A percentile compares a stretch with the other conserved stretches of the same genome.
Conservation (phyloP, 768 basidiomycete genomes). For the Tephrocybe sp. region DNA sequence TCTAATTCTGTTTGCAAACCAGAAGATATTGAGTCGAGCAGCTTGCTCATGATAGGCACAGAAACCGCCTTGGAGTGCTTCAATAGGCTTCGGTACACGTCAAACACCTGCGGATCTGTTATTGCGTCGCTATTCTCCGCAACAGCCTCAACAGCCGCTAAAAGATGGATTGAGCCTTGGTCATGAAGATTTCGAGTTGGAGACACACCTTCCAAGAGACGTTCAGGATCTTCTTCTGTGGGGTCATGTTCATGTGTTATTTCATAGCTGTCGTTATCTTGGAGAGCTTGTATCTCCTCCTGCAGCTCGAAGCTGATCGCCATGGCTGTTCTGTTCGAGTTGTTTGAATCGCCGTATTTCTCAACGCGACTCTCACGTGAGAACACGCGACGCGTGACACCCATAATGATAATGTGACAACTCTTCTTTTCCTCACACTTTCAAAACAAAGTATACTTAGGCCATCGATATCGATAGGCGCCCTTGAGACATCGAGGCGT, state of each 20-base stretch:
- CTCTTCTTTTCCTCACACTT: background rate
- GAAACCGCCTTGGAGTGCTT: constrained; percentile 69
- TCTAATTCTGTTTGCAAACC: constrained; percentile 76
- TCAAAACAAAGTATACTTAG: background rate
- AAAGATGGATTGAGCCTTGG: constrained; percentile 8
- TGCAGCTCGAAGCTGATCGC: constrained; percentile 65
- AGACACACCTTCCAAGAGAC: constrained; percentile 57
- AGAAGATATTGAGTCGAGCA: constrained; percentile 85
- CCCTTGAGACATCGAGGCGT: background rate
- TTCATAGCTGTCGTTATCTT: constrained; percentile 60
- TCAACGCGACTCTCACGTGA: constrained; percentile 17
- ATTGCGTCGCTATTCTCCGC: constrained; percentile 78
- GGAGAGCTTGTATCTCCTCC: constrained; percentile 70
- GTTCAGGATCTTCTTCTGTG: constrained; percentile 49
- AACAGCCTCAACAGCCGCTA: constrained; percentile 81
- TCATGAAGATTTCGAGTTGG: background rate
- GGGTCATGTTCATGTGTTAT: constrained; percentile 72
- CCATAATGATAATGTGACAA: background rate
- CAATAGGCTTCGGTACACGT: constrained; percentile 79
- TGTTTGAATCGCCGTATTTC: background rate
- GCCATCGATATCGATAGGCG: constrained; percentile 1
- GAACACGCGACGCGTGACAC: constrained; percentile 11
- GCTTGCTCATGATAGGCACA: constrained; percentile 72
- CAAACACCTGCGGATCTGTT: constrained; percentile 66
- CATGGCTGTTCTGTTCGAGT: constrained; percentile 27